Evolutionary conservation across 257 asterid species (phyloP).

Genomic region (Ligustrum vulgare): DNA sequence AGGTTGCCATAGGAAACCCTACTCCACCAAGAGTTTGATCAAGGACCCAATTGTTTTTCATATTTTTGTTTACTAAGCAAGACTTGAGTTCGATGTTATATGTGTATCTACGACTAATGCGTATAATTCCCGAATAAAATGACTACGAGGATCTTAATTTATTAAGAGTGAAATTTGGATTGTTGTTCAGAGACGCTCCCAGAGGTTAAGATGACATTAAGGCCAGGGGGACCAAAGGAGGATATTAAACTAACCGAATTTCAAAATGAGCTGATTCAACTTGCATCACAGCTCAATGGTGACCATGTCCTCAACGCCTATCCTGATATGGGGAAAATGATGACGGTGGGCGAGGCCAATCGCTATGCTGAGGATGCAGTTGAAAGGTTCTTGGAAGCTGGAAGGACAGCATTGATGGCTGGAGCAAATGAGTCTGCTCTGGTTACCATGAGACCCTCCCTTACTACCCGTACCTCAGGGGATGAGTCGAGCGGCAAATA

Average conservation of each 20-base stretch:
- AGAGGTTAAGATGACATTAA: constrained; percentile 52
- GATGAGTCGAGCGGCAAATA: constrained; percentile 20
- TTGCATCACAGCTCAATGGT: constrained; percentile 95
- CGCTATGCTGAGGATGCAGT: constrained; percentile 85
- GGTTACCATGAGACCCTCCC: constrained; percentile 87
- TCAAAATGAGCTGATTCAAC: constrained; percentile 81
- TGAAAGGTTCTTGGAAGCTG: constrained; percentile 85
- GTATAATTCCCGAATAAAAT: neutral
- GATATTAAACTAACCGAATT: constrained; percentile 69
- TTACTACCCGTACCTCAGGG: constrained; percentile 55
- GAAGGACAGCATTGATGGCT: constrained; percentile 76
- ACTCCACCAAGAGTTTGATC: neutral
- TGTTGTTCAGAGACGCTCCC: constrained; percentile 60
- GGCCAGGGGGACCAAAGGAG: constrained; percentile 77
- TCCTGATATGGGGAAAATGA: constrained; percentile 70
- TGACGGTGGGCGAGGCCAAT: constrained; percentile 68
- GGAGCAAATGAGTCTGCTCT: constrained; percentile 89
- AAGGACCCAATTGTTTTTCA: neutral
- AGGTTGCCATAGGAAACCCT: neutral
- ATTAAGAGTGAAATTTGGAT: constrained; percentile 11
- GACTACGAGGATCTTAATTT: neutral
- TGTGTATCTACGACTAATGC: neutral
- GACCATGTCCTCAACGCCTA: constrained; percentile 75
- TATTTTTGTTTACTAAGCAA: neutral
- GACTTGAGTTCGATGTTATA: neutral